phyloP scores from a whole-genome alignment of 805 yeast genomes.

The Alloascoidea africana region DNA sequence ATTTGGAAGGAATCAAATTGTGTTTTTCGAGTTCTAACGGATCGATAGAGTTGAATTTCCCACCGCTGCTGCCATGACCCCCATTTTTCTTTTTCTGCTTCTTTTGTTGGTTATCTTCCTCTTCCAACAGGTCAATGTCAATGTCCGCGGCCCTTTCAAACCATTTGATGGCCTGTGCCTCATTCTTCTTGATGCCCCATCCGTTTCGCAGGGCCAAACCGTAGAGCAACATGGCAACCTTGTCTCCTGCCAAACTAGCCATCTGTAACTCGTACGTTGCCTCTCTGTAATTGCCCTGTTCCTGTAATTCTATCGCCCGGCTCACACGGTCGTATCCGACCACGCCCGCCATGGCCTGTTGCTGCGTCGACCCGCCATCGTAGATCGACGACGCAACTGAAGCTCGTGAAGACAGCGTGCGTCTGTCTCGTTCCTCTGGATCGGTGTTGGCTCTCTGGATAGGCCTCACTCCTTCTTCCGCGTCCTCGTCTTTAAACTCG shows the following conservation, averaged over 20 bases:
- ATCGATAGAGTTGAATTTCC: slow-evolving; percentile 6
- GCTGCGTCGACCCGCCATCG: neutral
- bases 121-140: neutral
- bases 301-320: slow-evolving; percentile 21
- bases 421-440: too few relatives aligned
- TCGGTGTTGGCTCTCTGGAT: slow-evolving; percentile 1
- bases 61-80: slow-evolving; percentile 6
- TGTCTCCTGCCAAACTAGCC: slow-evolving; percentile 47
- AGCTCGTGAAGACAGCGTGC: neutral
- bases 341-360: neutral
- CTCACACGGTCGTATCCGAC: neutral
- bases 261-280: slow-evolving; percentile 53
- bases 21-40: slow-evolving; percentile 3
- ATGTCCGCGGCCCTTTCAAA: slow-evolving; percentile 30
- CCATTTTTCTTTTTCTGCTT: slow-evolving; percentile 5
- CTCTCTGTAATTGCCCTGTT: slow-evolving; percentile 46
- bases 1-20: slow-evolving; percentile 1
- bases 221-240: slow-evolving; percentile 54
- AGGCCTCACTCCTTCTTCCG: neutral
- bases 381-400: neutral
- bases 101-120: neutral
- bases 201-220: slow-evolving; percentile 56
- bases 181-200: slow-evolving; percentile 48
- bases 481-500: too few relatives aligned
- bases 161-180: slow-evolving; percentile 41